A percentile compares a stretch with the other conserved stretches of the same genome.
Evolutionary conservation across 345 rosid genomes (phyloP).

Genomic region (Ceriops zippeliana): DNA sequence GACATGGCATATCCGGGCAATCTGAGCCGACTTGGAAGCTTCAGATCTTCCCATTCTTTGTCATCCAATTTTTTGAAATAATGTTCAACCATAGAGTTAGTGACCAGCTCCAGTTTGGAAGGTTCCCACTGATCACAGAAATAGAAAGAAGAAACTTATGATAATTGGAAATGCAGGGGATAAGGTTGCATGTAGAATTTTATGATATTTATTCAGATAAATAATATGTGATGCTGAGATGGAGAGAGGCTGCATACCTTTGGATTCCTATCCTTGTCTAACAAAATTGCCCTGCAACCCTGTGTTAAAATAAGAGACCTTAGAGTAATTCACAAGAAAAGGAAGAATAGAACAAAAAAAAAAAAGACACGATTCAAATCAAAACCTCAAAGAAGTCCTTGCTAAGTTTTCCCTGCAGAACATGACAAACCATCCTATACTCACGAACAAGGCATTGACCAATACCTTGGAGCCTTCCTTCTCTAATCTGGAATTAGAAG

Average conservation of each 20-base stretch:
- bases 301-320: conserved; percentile 25
- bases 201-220: background rate
- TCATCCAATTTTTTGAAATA: conserved; percentile 58
- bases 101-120: conserved; percentile 51
- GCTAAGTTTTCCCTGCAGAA: conserved; percentile 74
- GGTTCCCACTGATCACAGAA: conserved; percentile 69
- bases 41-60: conserved; percentile 63
- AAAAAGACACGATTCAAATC: conserved; percentile 5
- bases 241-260: conserved; percentile 43
- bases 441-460: conserved; percentile 80
- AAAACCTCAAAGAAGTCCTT: conserved; percentile 83
- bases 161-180: no score
- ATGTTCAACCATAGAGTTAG: conserved; percentile 50
- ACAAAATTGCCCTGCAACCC: conserved; percentile 92
- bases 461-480: conserved; percentile 79
- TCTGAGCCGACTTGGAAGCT: conserved; percentile 52
- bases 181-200: background rate
- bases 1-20: conserved; percentile 53
- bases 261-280: conserved; percentile 82
- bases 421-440: conserved; percentile 82
- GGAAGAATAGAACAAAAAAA: background rate
- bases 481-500: conserved; percentile 65
- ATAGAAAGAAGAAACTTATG: background rate
- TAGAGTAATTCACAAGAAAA: background rate
- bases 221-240: background rate